These are phyloP conservation scores for Pouteria glomerata DNA, from an alignment of 148 eudicot species.

Conservation along the genomic window DNA sequence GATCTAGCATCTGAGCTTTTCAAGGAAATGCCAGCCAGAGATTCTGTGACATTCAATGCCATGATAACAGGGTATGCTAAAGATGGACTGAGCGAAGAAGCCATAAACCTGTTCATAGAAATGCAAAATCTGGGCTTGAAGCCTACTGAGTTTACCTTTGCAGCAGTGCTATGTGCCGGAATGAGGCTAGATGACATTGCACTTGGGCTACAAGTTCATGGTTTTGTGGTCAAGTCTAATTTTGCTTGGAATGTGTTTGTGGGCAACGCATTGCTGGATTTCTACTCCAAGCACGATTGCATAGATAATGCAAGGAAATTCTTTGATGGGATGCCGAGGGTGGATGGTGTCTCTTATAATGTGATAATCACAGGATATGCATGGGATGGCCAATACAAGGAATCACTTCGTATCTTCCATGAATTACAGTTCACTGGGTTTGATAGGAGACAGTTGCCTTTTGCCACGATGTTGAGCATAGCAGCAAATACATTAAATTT, in stretches of 20 bases:
- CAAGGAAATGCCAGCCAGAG: slow-evolving; percentile 39
- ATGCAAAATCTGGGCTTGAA: slow-evolving; percentile 54
- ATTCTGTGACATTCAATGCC: slow-evolving; percentile 63
- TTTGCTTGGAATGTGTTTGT: slow-evolving; percentile 55
- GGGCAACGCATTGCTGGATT: slow-evolving; percentile 62
- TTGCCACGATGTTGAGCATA: slow-evolving; percentile 58
- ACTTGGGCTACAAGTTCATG: slow-evolving; percentile 62
- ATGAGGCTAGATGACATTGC: slow-evolving; percentile 38
- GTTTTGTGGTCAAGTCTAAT: slow-evolving; percentile 45
- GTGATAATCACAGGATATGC: slow-evolving; percentile 54
- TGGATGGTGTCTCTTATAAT: slow-evolving; percentile 69
- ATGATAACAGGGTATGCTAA: slow-evolving; percentile 61
- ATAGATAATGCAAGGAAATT: slow-evolving; percentile 35
- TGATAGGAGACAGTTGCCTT: slow-evolving; percentile 51
- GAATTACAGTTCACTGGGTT: slow-evolving; percentile 38
- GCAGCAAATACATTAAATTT: slow-evolving; percentile 43
- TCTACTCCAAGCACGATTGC: slow-evolving; percentile 55
- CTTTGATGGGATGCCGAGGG: slow-evolving; percentile 51
- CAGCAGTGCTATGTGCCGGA: slow-evolving; percentile 56
- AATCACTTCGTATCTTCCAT: slow-evolving; percentile 43
- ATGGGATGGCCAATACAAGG: slow-evolving; percentile 40
- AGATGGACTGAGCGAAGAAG: slow-evolving; percentile 37
- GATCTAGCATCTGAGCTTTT: slow-evolving; percentile 43
- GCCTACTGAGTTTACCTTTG: slow-evolving; percentile 80
- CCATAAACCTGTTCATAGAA: slow-evolving; percentile 39